A percentile compares a stretch with the other conserved stretches of the same genome.
phyloP scores from a whole-genome alignment of 768 basidiomycete genomes.

The Pholiota microspora region DNA sequence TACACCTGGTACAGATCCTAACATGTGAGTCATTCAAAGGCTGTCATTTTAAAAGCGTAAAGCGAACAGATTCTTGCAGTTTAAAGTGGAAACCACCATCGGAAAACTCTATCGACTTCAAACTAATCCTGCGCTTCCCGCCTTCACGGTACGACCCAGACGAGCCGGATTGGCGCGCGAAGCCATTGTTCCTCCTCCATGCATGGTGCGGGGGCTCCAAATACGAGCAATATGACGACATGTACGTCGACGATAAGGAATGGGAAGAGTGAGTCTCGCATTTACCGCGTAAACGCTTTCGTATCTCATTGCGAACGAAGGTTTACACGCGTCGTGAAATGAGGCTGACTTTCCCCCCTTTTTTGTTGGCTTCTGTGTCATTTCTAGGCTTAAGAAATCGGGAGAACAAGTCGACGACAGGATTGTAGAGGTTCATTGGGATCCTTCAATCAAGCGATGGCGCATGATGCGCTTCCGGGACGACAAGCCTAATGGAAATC shows the following conservation, averaged over 20 bases:
- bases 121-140: conserved; percentile 92
- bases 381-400: conserved; percentile 70
- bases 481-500: conserved; percentile 94
- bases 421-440: conserved; percentile 94
- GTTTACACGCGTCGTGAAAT: conserved; percentile 4
- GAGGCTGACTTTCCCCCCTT: conserved; percentile 5
- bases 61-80: conserved; percentile 36
- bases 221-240: conserved; percentile 83
- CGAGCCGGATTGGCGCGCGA: conserved; percentile 77
- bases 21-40: conserved; percentile 62
- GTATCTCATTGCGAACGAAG: conserved; percentile 14
- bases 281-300: conserved; percentile 11
- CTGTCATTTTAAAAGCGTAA: conserved; percentile 8
- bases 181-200: conserved; percentile 82
- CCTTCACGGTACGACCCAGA: conserved; percentile 47
- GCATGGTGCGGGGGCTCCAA: conserved; percentile 79
- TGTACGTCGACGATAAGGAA: conserved; percentile 85
- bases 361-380: neutral
- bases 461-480: conserved; percentile 91
- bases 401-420: conserved; percentile 92
- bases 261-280: conserved; percentile 79
- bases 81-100: conserved; percentile 99
- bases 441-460: conserved; percentile 64
- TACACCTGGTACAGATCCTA: conserved; percentile 78
- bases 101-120: conserved; percentile 98